A percentile compares a stretch with the other conserved stretches of the same genome.
phyloP scores from a whole-genome alignment of 192 early-diverging fungal genomes.

The Podochytrium sp. region DNA sequence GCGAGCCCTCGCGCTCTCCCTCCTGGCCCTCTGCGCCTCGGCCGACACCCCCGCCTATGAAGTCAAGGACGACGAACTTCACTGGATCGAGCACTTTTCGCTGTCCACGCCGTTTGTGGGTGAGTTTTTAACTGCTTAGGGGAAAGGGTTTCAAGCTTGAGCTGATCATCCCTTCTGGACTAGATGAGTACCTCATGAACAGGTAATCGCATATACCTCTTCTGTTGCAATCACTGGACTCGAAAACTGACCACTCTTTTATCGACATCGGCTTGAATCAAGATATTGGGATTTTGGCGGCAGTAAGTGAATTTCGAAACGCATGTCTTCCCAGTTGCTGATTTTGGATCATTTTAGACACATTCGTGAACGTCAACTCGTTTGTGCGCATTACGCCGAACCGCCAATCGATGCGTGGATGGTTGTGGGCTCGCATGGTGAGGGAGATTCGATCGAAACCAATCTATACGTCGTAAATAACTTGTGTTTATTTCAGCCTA shows the following conservation, averaged over 20 bases:
- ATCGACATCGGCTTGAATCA: conserved; percentile 26
- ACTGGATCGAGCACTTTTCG: conserved; percentile 21
- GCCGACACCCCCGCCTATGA: neutral
- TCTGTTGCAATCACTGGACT: neutral
- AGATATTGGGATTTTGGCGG: conserved; percentile 97
- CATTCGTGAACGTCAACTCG: conserved; percentile 85
- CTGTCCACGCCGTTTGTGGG: conserved; percentile 17
- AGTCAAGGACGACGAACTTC: conserved; percentile 18
- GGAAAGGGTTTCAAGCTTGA: neutral
- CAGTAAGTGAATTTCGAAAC: conserved; percentile 30
- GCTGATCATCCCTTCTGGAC: neutral
- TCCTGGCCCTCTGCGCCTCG: neutral
- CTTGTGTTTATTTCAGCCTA: conserved; percentile 5
- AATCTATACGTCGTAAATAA: conserved; percentile 47
- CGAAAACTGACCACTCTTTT: neutral
- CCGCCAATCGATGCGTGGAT: conserved; percentile 77
- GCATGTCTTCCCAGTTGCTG: neutral
- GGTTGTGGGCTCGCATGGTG: conserved; percentile 71
- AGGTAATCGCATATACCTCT: too few relatives aligned
- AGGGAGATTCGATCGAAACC: neutral
- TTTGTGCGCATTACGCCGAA: conserved; percentile 88
- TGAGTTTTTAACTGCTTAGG: too few relatives aligned
- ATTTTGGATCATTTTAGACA: conserved; percentile 49
- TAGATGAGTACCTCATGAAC: conserved; percentile 32
- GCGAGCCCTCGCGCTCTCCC: neutral